Evolutionary conservation across 768 basidiomycete species (phyloP).

Genomic region (Daedaleopsis nitida): DNA sequence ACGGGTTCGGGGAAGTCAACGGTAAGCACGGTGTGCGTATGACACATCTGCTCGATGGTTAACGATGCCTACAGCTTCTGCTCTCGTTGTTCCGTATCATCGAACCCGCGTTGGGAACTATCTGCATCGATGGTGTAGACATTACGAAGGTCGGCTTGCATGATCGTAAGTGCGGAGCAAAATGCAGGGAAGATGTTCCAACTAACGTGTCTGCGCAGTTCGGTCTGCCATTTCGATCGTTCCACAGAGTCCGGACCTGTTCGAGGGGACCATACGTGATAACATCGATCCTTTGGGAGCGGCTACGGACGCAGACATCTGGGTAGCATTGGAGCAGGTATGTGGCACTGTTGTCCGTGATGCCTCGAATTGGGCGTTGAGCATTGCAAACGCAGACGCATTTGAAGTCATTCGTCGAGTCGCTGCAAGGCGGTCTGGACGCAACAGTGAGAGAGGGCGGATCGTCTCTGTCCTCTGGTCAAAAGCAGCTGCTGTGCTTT

Average conservation of each 20-base stretch:
- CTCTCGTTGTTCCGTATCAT: slow-evolving; percentile 79
- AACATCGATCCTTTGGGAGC: slow-evolving; percentile 88
- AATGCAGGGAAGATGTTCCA: background rate
- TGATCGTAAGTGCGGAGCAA: slow-evolving; percentile 49
- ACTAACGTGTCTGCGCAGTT: slow-evolving; percentile 42
- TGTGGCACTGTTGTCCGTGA: slow-evolving; percentile 25
- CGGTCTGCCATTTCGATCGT: slow-evolving; percentile 84
- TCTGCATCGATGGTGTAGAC: slow-evolving; percentile 75
- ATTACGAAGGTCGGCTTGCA: slow-evolving; percentile 75
- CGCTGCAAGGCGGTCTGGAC: slow-evolving; percentile 67
- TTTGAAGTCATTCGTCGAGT: slow-evolving; percentile 69
- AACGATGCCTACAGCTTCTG: slow-evolving; percentile 44
- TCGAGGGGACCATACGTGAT: slow-evolving; percentile 59
- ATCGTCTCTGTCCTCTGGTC: slow-evolving; percentile 80
- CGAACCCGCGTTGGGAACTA: slow-evolving; percentile 67
- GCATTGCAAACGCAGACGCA: slow-evolving; percentile 47
- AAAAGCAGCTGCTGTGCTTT: slow-evolving; percentile 87
- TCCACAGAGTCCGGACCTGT: slow-evolving; percentile 69
- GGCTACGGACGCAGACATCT: slow-evolving; percentile 79
- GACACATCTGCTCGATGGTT: background rate
- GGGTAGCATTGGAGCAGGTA: slow-evolving; percentile 78
- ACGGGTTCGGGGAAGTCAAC: slow-evolving; percentile 85
- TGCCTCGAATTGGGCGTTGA: background rate
- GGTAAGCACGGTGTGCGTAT: slow-evolving; percentile 38
- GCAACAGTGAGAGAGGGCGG: slow-evolving; percentile 78